Evolutionary conservation across 768 basidiomycete genomes (phyloP), one percentile per base, ranked within the genome.

Genomic region (Dioszegia aurantiaca): DNA sequence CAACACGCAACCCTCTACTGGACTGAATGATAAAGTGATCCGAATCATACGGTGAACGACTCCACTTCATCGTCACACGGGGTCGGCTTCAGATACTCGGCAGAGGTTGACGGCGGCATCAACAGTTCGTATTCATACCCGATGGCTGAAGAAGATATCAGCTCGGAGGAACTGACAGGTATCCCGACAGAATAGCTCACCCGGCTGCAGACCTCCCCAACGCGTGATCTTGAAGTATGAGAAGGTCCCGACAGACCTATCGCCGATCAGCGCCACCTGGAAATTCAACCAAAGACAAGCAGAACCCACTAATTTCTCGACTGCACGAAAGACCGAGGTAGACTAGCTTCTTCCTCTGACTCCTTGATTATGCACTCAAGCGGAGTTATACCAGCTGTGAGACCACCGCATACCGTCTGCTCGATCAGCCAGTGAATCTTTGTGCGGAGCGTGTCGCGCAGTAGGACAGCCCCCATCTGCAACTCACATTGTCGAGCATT

Each of bases 41-140:
- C n/a, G n/a, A n/a, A n/a, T n/a, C 81, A 49, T 55, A 91, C 92
- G 79, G 90, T 85, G 66, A 99, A 99, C 0, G 83, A 86, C 71
- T 95, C 92, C 2, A 95, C 95, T 72, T 99, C 95, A 24, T 90
- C 92, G 64, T 99, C 95, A 21, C 83, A 79, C 0, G 92, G 90
- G 49, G 81, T 81, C 8, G 89, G 90, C 45, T 80, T 79, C 62
- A 87, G 83, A 17, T 80, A 76, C 12, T 79, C 75, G n/a, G 65
- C 31, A 11, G 69, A 70, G 21, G 56, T 51, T n/a, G 53, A 44
- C 4, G 78, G 61, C 0, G 90, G 90, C 21, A 95, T 81, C 46
- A 77, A 75, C 46, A 97, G 79, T 65, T 97, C 90, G 68, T 90
- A 98, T 21, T 87, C 79, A 71, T 89, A 92, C 80, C 41, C 56